Percentiles rank a stretch among this genome's conserved stretches.
These are phyloP conservation scores for Carallia brachiata DNA, from an alignment of 345 rosid species.

Conservation along the genomic window DNA sequence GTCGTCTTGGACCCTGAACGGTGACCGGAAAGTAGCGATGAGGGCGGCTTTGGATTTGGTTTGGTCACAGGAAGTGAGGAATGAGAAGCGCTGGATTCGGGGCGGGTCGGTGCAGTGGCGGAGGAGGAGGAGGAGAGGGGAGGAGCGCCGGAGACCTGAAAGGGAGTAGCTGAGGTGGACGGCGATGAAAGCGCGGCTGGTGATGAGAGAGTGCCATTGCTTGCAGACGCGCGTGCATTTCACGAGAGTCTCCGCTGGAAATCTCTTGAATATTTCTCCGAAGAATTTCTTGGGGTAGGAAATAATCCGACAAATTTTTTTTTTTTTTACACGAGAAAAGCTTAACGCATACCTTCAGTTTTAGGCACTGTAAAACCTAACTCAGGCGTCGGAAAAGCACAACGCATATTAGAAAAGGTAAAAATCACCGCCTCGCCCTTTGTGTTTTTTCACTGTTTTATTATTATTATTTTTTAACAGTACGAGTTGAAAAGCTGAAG, in stretches of 20 bases:
- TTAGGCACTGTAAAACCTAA: neutral
- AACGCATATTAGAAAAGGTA: too few species aligned
- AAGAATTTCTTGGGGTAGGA: neutral
- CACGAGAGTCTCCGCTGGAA: neutral
- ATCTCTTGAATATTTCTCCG: neutral
- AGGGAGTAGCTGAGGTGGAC: neutral
- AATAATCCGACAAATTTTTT: neutral
- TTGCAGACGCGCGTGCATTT: constrained; percentile 6
- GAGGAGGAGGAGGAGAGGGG: neutral
- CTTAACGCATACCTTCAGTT: neutral
- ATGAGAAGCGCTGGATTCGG: too few species aligned
- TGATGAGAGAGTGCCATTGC: neutral
- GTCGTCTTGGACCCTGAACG: too few species aligned
- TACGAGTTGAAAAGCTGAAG: too few species aligned
- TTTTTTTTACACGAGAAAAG: neutral
- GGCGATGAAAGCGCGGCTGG: neutral
- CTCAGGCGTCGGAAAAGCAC: too few species aligned
- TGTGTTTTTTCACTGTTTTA: too few species aligned
- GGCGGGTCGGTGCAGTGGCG: neutral
- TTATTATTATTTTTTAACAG: too few species aligned
- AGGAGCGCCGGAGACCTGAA: neutral
- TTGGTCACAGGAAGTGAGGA: too few species aligned
- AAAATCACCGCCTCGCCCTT: too few species aligned
- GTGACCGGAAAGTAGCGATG: neutral
- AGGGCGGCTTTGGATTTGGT: neutral